Evolutionary conservation across 805 yeast genomes (phyloP).

Genomic region (Ogataea minuta): DNA sequence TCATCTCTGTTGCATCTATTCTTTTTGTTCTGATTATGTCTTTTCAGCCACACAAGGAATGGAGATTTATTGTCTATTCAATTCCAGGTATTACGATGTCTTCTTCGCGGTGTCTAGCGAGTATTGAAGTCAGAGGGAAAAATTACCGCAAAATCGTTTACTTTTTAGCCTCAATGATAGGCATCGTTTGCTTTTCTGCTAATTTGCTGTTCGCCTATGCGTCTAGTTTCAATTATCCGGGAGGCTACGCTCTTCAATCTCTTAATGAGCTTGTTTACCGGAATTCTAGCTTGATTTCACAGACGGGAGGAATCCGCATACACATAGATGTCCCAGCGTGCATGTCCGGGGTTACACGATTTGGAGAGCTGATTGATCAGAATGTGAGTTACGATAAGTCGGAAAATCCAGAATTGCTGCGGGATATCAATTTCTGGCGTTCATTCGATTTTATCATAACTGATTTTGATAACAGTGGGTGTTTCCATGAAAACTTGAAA

Average conservation of each 20-base stretch:
- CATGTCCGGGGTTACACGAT: constrained; percentile 82
- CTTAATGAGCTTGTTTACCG: constrained; percentile 40
- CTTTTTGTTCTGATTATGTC: constrained; percentile 65
- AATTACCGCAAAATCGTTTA: constrained; percentile 7
- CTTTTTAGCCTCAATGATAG: constrained; percentile 32
- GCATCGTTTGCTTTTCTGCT: constrained; percentile 35
- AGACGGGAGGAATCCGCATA: constrained; percentile 36
- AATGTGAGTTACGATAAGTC: constrained; percentile 69
- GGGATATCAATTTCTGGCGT: constrained; percentile 38
- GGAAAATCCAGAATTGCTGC: constrained; percentile 47
- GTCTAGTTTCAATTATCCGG: constrained; percentile 83
- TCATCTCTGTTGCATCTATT: constrained; percentile 50
- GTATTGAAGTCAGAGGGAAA: constrained; percentile 19
- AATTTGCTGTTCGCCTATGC: constrained; percentile 55
- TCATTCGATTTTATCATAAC: constrained; percentile 52
- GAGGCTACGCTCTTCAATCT: constrained; percentile 66
- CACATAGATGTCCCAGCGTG: constrained; percentile 81
- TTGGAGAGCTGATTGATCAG: constrained; percentile 55
- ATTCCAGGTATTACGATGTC: constrained; percentile 65
- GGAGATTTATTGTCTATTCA: constrained; percentile 82
- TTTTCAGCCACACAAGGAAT: constrained; percentile 87
- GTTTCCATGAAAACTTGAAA: constrained; percentile 6
- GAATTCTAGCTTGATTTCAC: constrained; percentile 3
- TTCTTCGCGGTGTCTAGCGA: constrained; percentile 46
- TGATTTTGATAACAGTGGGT: constrained; percentile 29